Percentiles rank a stretch among this genome's conserved stretches.
Evolutionary conservation across 257 asterid species (phyloP).

Genomic region (Leptodermis oblonga): DNA sequence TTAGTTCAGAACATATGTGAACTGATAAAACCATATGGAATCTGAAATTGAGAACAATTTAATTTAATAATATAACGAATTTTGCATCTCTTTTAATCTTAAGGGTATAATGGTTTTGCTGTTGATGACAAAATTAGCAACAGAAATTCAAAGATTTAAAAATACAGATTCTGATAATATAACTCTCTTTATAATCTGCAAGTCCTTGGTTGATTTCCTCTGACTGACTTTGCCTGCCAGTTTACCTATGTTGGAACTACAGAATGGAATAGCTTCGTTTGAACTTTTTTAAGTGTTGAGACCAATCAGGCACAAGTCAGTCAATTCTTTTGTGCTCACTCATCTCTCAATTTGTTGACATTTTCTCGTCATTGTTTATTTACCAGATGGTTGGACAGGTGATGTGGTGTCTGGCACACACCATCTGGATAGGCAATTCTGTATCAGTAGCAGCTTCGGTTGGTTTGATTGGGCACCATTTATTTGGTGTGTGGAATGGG

Average conservation of each 20-base stretch:
- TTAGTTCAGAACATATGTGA: background rate
- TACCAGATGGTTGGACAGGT: slow-evolving; percentile 92
- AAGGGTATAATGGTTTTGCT: background rate
- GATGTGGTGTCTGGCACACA: slow-evolving; percentile 93
- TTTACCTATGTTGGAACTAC: background rate
- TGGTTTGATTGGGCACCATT: slow-evolving; percentile 91
- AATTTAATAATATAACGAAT: background rate
- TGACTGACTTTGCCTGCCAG: background rate
- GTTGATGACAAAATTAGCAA: background rate
- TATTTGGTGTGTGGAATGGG: slow-evolving; percentile 95
- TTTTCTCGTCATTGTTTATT: background rate
- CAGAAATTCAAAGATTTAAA: background rate
- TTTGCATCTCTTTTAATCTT: background rate
- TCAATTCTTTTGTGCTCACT: background rate
- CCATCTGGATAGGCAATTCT: slow-evolving; percentile 92
- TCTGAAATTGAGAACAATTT: background rate
- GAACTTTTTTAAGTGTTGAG: background rate
- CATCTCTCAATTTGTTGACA: background rate
- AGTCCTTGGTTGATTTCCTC: background rate
- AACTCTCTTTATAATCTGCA: background rate
- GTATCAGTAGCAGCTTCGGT: slow-evolving; percentile 81
- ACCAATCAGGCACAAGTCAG: background rate
- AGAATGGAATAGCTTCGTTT: background rate
- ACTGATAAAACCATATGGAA: background rate
- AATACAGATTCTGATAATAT: background rate